Evolutionary conservation across 23 red algal genomes (phyloP).

Genomic region (Gracilaria gracilis): DNA sequence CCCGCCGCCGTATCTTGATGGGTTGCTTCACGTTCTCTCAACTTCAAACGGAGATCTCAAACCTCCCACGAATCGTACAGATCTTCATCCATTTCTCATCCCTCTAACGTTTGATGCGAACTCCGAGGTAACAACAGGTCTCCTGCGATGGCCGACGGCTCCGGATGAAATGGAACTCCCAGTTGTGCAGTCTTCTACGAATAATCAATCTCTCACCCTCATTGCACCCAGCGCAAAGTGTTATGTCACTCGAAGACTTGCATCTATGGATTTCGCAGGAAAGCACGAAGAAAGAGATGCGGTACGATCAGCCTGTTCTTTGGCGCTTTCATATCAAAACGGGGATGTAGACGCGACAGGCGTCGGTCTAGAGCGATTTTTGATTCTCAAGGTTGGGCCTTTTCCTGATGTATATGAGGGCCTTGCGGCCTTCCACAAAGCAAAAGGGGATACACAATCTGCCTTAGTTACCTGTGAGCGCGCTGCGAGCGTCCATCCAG

Average conservation of each 20-base stretch:
- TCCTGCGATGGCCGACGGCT: conserved; percentile 95
- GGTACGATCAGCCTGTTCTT: conserved; percentile 36
- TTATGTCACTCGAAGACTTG: conserved; percentile 59
- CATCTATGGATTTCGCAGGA: conserved; percentile 54
- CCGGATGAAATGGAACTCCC: conserved; percentile 77
- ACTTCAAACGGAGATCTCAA: background rate
- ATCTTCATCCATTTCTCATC: conserved; percentile 89
- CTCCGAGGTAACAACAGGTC: conserved; percentile 46
- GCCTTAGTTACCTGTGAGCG: conserved; percentile 85
- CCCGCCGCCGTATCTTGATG: conserved; percentile 66
- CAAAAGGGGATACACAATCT: conserved; percentile 62
- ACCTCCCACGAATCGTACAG: conserved; percentile 35
- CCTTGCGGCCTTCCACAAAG: conserved; percentile 69
- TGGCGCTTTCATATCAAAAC: conserved; percentile 64
- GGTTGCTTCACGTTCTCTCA: conserved; percentile 59
- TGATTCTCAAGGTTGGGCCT: conserved; percentile 81
- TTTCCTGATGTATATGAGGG: conserved; percentile 88
- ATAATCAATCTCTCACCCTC: conserved; percentile 55
- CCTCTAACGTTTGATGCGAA: conserved; percentile 52
- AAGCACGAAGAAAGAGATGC: conserved; percentile 17
- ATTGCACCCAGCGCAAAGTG: conserved; percentile 37
- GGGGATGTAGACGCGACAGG: conserved; percentile 76
- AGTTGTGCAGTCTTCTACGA: conserved; percentile 49
- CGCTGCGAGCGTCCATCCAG: conserved; percentile 71
- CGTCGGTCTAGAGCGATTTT: conserved; percentile 79